Base-by-base conservation (phyloP, 306 rosid genomes). In the Pterocarpus macrocarpus region DNA sequence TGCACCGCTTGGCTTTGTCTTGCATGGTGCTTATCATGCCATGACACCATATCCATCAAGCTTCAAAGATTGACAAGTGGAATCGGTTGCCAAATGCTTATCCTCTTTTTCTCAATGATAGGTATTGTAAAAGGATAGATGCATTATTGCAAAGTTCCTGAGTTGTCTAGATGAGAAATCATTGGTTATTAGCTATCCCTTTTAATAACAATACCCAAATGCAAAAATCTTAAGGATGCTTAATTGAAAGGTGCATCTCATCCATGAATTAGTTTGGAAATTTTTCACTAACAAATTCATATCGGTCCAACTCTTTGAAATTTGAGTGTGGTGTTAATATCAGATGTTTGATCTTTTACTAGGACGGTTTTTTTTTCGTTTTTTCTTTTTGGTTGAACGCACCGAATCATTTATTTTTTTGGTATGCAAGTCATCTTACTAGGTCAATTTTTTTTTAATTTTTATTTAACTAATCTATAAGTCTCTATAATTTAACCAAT, bases 21-120 rank as follows among this genome's bases (percentile, higher is more conserved):
- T 72, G 61, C 38, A 30, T 81, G 84, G 69, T 73, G 9, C 69
- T 5, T 52, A 45, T 3, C 66, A 32, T 52, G 74, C 68, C 73
- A 70, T 28, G 58, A 8, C 12, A 30, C 8, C 61, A 44, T 7
- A 14, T 56, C 43, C 12, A 43, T 58, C 70, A 62, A 55, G 13
- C 59, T 15, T 75, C 70, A 69, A 7, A 69, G 35, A 64, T 6
- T 67, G 49, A 58, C 70, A 69, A 1, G 33, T 58, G 50, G n/a
- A 38, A 65, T 65, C 9, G 28, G 14, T 65, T 65, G 70, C 49
- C 47, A n/a, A 65, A 4, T 65, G 44, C 49, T 65, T 65, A 38
- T 65, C 70, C 45, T 36, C 11, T 38, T 65, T 8, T 61, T 35
- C 55, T 47, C 41, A 28, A 30, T 41, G 16, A 32, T 38, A 57